phyloP scores from a whole-genome alignment of 1,284 basidiomycete species.

The Puccinia brachypodii region DNA sequence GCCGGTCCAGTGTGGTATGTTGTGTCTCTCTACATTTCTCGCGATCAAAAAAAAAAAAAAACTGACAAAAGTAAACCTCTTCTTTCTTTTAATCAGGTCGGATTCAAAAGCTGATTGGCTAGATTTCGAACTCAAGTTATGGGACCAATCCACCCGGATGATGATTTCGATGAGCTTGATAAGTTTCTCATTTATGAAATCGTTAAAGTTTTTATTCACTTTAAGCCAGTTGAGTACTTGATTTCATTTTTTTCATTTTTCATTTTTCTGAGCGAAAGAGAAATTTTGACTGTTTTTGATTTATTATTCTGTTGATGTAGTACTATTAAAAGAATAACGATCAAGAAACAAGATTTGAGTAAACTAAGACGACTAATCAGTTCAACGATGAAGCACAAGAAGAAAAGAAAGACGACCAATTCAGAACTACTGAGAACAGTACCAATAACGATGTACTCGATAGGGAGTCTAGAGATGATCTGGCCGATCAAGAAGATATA shows the following conservation, averaged over 20 bases:
- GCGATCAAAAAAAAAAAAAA: neutral
- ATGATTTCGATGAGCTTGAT: constrained; percentile 1
- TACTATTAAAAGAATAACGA: constrained; percentile 17
- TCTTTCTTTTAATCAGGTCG: neutral
- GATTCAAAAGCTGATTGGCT: constrained; percentile 9
- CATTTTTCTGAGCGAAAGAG: neutral
- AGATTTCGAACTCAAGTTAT: constrained; percentile 23
- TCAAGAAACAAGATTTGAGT: neutral
- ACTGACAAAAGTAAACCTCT: neutral
- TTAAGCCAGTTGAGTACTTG: constrained; percentile 21
- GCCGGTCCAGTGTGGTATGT: constrained; percentile 37
- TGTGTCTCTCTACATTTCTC: neutral
- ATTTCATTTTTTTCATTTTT: neutral
- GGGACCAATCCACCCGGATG: constrained; percentile 8
- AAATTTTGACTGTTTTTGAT: neutral
- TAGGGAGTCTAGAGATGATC: neutral
- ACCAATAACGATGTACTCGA: neutral
- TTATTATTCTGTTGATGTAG: too few relatives aligned
- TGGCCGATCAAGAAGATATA: neutral
- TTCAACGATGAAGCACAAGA: neutral
- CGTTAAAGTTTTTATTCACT: constrained; percentile 22
- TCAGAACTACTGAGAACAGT: neutral
- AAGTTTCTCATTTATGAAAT: constrained; percentile 3
- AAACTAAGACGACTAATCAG: neutral
- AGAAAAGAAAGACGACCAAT: neutral